A percentile compares a stretch with the other conserved stretches of the same genome.
phyloP scores from a whole-genome alignment of 2,329 filamentous ascomycete species.

The Camillea tinctor region DNA sequence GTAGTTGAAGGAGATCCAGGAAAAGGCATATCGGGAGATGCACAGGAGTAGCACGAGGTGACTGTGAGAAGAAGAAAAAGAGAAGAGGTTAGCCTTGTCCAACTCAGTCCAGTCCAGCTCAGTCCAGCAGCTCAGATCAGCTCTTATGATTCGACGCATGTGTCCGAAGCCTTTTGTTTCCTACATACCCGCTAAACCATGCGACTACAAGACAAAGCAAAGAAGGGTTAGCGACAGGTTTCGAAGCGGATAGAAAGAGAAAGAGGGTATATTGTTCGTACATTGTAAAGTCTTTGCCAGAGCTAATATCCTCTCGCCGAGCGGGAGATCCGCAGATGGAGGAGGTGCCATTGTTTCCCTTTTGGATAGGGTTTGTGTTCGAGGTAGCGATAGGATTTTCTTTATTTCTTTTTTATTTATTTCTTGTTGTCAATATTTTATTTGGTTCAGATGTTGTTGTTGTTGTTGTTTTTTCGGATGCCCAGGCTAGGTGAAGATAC shows the following conservation, averaged over 20 bases:
- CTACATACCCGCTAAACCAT: slow-evolving; percentile 78
- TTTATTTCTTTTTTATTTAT: no score
- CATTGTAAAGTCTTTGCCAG: slow-evolving; percentile 92
- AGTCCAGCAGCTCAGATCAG: no score
- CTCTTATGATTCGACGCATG: slow-evolving; percentile 2
- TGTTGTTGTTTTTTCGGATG: no score
- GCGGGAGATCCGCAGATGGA: slow-evolving; percentile 65
- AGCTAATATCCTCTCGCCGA: slow-evolving; percentile 71
- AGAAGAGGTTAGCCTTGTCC: no score
- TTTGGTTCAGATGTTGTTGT: no score
- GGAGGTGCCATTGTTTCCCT: slow-evolving; percentile 68
- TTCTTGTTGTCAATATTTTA: no score
- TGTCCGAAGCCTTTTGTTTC: slow-evolving; percentile 9
- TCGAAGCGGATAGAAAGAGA: slow-evolving; percentile 18
- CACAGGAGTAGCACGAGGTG: slow-evolving; percentile 83
- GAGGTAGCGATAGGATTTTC: not conserved
- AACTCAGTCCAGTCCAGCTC: no score
- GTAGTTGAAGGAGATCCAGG: slow-evolving; percentile 87
- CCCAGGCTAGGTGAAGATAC: no score
- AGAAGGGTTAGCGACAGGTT: slow-evolving; percentile 34
- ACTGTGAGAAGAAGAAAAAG: slow-evolving; percentile 45
- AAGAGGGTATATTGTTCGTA: slow-evolving; percentile 40
- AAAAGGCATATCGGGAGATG: slow-evolving; percentile 79
- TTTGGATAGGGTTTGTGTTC: not conserved
- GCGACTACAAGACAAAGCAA: slow-evolving; percentile 52